Evolutionary conservation across 805 yeast species (phyloP).

Genomic region (Zygoascus tannicola): DNA sequence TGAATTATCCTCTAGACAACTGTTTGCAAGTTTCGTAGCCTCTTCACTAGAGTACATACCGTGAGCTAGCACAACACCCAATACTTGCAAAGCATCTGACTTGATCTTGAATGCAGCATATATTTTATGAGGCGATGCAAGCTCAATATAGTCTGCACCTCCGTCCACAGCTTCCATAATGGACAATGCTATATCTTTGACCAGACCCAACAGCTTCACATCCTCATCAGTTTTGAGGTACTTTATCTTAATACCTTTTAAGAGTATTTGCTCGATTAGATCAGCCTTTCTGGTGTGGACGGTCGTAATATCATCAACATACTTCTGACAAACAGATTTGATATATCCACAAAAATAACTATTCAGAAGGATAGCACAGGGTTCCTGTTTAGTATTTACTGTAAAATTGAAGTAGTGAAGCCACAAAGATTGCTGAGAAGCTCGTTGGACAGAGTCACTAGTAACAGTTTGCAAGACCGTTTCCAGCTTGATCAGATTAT

Average conservation of each 20-base stretch:
- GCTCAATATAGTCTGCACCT: conserved; percentile 47
- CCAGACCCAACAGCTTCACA: conserved; percentile 11
- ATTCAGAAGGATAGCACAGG: conserved; percentile 17
- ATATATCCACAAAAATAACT: conserved; percentile 8
- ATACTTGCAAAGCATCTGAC: conserved; percentile 47
- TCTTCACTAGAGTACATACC: conserved; percentile 37
- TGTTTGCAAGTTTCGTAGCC: conserved; percentile 39
- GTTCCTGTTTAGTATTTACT: conserved; percentile 13
- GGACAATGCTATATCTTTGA: conserved; percentile 24
- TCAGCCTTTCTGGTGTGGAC: neutral
- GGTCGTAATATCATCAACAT: neutral
- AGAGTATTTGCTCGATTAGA: conserved; percentile 2
- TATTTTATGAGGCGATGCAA: conserved; percentile 41
- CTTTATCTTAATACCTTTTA: neutral
- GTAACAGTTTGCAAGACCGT: conserved; percentile 10
- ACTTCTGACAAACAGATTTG: neutral
- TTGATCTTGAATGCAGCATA: conserved; percentile 47
- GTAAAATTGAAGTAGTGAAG: conserved; percentile 8
- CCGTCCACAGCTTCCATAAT: conserved; percentile 44
- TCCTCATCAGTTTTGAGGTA: neutral
- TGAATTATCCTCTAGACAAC: conserved; percentile 42
- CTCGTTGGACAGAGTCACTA: neutral
- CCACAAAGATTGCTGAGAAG: conserved; percentile 8
- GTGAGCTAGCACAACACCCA: conserved; percentile 45
- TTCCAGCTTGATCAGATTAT: conserved; percentile 14